A percentile compares a stretch with the other conserved stretches of the same genome.
These are phyloP conservation scores for Trichaptum fuscoviolaceum DNA, from an alignment of 768 basidiomycete species.

Conservation along the genomic window DNA sequence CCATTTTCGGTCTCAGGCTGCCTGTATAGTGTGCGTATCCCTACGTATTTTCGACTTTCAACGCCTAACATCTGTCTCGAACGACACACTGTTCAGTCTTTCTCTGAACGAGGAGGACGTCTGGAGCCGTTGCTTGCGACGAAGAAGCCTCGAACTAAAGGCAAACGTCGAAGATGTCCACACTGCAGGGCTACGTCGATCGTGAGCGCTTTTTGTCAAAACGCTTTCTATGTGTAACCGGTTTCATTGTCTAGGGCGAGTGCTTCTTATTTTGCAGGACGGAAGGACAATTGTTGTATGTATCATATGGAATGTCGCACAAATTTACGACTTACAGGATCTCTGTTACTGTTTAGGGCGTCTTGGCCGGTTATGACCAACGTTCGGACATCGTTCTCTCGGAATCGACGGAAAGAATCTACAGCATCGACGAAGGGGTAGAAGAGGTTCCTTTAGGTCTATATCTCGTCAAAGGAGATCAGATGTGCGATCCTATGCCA, in stretches of 20 bases:
- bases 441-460: conserved; percentile 93
- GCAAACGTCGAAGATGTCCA: conserved; percentile 52
- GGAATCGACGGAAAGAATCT: conserved; percentile 90
- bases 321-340: too few relatives aligned
- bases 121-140: not conserved
- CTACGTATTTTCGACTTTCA: not conserved
- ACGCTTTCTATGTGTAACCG: conserved; percentile 1
- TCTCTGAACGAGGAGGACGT: not conserved
- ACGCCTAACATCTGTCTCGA: not conserved
- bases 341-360: conserved; percentile 49
- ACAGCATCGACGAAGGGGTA: conserved; percentile 84
- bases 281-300: conserved; percentile 90
- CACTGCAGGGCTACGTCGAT: conserved; percentile 89
- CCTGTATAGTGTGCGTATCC: too few relatives aligned
- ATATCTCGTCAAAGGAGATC: conserved; percentile 97
- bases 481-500: conserved; percentile 56
- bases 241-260: conserved; percentile 53
- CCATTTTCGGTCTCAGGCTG: too few relatives aligned
- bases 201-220: conserved; percentile 38
- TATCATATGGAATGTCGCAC: conserved; percentile 10
- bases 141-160: not conserved
- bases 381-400: conserved; percentile 95
- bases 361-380: conserved; percentile 89
- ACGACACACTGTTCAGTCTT: not conserved
- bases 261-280: conserved; percentile 93